Conservation (phyloP, 768 basidiomycete species). For the Mycena haematopus region DNA sequence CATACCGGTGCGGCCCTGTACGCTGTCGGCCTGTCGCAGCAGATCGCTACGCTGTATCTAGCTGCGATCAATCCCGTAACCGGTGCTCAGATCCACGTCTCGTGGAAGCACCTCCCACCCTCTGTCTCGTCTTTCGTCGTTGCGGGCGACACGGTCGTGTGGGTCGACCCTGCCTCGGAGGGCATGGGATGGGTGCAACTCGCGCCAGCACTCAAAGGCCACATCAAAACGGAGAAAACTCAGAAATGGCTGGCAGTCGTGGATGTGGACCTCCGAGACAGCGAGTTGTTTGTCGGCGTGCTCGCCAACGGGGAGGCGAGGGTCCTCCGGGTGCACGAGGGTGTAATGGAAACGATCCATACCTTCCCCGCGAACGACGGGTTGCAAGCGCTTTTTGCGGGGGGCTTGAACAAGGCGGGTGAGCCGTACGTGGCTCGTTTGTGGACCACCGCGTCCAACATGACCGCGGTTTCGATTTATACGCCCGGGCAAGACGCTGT, state of each 20-base stretch:
- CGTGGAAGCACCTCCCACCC: conserved; percentile 27
- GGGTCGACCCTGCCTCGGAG: conserved; percentile 21
- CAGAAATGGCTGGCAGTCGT: conserved; percentile 56
- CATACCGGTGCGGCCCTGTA: conserved; percentile 62
- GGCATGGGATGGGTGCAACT: conserved; percentile 39
- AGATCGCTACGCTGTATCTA: conserved; percentile 71
- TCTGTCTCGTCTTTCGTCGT: conserved; percentile 22
- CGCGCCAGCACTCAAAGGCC: conserved; percentile 56
- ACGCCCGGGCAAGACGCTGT: conserved; percentile 54
- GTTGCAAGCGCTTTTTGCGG: conserved; percentile 61
- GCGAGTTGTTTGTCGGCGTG: conserved; percentile 68
- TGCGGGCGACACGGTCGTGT: conserved; percentile 8
- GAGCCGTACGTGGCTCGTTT: conserved; percentile 64
- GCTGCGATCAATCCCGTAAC: conserved; percentile 57
- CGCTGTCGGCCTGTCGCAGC: conserved; percentile 55
- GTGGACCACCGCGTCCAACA: conserved; percentile 33
- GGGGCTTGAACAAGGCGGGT: conserved; percentile 57
- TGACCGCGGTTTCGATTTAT: conserved; percentile 60
- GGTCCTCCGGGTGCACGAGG: conserved; percentile 57
- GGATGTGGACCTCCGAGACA: conserved; percentile 63
- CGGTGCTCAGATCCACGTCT: conserved; percentile 12
- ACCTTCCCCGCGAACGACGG: conserved; percentile 56
- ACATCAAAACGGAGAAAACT: conserved; percentile 49
- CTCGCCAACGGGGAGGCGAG: conserved; percentile 60
- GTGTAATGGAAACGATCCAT: conserved; percentile 50